Evolutionary conservation across 2,329 filamentous ascomycete species (phyloP).

Genomic region (Aureobasidium uvarum): DNA sequence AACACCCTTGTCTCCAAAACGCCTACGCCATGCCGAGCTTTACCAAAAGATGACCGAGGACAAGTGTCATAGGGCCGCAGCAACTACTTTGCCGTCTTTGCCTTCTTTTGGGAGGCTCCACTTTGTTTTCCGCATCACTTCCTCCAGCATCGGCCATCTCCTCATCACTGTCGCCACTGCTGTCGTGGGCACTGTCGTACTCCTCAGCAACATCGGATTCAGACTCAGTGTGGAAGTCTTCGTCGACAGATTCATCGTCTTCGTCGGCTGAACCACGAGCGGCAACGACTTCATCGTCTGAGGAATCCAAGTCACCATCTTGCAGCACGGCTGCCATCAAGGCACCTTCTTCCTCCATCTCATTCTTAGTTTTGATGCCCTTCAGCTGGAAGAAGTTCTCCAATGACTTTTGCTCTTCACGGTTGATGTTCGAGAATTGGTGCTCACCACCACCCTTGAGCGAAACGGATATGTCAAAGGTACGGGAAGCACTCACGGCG

Average conservation of each 20-base stretch:
- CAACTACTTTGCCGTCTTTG: conserved; percentile 46
- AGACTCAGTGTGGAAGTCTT: conserved; percentile 90
- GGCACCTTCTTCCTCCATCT: conserved; percentile 84
- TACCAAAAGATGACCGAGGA: not conserved
- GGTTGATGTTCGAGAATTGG: conserved; percentile 99
- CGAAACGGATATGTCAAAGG: conserved; percentile 93
- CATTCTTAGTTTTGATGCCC: conserved; percentile 93
- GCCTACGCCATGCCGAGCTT: conserved; percentile 20
- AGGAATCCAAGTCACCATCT: conserved; percentile 73
- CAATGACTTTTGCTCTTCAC: conserved; percentile 94
- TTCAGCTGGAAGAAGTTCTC: conserved; percentile 98
- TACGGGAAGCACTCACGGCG: conserved; percentile 87
- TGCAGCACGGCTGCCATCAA: conserved; percentile 77
- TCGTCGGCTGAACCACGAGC: conserved; percentile 93
- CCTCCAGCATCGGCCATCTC: conserved; percentile 64
- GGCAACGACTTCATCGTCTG: conserved; percentile 70
- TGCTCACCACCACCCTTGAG: conserved; percentile 89
- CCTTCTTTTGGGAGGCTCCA: conserved; percentile 64
- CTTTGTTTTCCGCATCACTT: conserved; percentile 51
- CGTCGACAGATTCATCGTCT: conserved; percentile 91
- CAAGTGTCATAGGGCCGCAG: not conserved
- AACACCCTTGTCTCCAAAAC: conserved; percentile 13
- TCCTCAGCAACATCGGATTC: conserved; percentile 97
- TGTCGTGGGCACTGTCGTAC: conserved; percentile 88
- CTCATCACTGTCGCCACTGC: conserved; percentile 68